Evolutionary conservation across 1,284 basidiomycete species (phyloP).

Genomic region (Cryptococcus sp.): DNA sequence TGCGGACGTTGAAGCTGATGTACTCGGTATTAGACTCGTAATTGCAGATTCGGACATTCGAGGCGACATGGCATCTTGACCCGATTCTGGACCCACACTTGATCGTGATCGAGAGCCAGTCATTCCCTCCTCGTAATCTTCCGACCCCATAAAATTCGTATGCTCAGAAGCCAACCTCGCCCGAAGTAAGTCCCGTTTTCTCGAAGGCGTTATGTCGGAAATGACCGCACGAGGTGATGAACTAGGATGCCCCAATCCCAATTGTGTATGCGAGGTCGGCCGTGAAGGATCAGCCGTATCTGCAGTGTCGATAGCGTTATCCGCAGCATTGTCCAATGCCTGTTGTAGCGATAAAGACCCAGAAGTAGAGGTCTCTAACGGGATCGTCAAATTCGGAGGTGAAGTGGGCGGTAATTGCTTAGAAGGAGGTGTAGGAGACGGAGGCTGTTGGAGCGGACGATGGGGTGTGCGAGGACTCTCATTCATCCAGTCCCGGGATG

Average conservation of each 20-base stretch:
- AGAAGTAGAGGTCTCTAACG: background rate
- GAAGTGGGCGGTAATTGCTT: background rate
- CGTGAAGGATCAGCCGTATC: background rate
- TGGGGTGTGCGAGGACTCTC: too few relatives aligned
- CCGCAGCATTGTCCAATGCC: slow-evolving; percentile 12
- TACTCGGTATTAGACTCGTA: too few relatives aligned
- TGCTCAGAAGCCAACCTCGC: background rate
- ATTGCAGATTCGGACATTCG: too few relatives aligned
- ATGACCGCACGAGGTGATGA: slow-evolving; percentile 4
- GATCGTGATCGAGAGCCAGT: too few relatives aligned
- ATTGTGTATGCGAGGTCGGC: slow-evolving; percentile 2
- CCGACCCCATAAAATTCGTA: too few relatives aligned
- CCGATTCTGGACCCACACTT: too few relatives aligned
- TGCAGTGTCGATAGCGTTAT: background rate
- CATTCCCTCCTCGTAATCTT: too few relatives aligned
- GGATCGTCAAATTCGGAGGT: background rate
- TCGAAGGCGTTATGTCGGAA: slow-evolving; percentile 1
- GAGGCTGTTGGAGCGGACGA: too few relatives aligned
- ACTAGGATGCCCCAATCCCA: slow-evolving; percentile 19
- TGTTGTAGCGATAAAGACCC: slow-evolving; percentile 10
- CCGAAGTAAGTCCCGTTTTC: background rate
- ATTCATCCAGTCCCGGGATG: too few relatives aligned
- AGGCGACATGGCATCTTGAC: too few relatives aligned
- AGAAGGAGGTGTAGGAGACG: background rate
- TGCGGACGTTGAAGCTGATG: too few relatives aligned